A percentile compares a stretch with the other conserved stretches of the same genome.
Evolutionary conservation across 257 asterid genomes (phyloP).

Genomic region (Forsythia viridissima): DNA sequence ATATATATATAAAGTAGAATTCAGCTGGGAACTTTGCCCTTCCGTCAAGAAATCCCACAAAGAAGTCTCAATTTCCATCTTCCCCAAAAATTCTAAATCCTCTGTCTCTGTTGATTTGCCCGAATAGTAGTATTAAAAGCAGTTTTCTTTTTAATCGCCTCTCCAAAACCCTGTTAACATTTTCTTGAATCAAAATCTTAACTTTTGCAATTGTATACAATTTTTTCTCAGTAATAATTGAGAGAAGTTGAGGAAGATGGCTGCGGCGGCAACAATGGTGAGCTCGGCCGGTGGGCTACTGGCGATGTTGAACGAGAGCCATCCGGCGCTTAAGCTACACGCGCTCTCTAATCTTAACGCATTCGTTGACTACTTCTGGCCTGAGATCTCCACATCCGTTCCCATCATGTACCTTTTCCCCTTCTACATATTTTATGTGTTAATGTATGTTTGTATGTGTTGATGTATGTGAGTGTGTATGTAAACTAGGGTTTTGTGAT

Average conservation of each 20-base stretch:
- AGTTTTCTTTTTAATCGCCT: background rate
- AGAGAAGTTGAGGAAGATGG: conserved; percentile 24
- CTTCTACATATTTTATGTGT: background rate
- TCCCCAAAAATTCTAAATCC: background rate
- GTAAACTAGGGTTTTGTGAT: conserved; percentile 4
- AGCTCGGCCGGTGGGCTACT: conserved; percentile 86
- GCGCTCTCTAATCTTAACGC: conserved; percentile 83
- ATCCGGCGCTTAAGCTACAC: conserved; percentile 79
- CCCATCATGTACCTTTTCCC: conserved; percentile 55
- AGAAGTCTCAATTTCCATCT: background rate
- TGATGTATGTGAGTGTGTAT: background rate
- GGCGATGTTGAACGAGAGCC: conserved; percentile 89
- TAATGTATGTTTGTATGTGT: background rate
- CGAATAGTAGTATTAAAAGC: background rate
- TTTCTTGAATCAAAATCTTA: conserved; percentile 12
- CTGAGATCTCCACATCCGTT: conserved; percentile 90
- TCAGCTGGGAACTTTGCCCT: conserved; percentile 9
- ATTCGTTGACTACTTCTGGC: conserved; percentile 82
- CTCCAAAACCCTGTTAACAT: background rate
- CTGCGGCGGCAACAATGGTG: conserved; percentile 74
- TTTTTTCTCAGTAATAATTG: background rate
- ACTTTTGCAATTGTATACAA: background rate
- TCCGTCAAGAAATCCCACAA: conserved; percentile 19
- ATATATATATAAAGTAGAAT: too few relatives aligned
- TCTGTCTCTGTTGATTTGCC: background rate